These are phyloP conservation scores for Leccinum cinnamomeum DNA, from an alignment of 1,284 basidiomycete genomes.

Conservation along the genomic window DNA sequence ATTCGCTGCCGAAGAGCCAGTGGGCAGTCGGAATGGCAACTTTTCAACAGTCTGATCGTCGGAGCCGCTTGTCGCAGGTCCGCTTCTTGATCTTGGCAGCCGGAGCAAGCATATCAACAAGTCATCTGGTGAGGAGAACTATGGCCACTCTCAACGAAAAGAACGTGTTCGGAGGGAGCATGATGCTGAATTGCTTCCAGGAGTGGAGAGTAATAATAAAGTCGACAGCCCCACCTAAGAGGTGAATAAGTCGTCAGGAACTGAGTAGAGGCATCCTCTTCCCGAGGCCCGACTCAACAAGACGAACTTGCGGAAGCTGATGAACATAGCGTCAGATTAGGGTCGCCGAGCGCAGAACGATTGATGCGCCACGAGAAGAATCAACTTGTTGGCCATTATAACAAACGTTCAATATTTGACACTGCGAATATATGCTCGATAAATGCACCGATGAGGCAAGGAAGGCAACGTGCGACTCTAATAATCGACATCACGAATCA, in stretches of 20 bases:
- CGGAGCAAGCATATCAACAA: neutral
- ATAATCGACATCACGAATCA: constrained; percentile 19
- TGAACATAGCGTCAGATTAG: neutral
- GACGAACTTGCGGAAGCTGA: neutral
- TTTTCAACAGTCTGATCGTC: neutral
- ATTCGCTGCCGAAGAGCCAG: neutral
- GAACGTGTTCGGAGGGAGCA: neutral
- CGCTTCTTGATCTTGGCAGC: neutral
- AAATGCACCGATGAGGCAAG: constrained; percentile 12
- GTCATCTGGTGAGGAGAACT: neutral
- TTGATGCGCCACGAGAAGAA: neutral
- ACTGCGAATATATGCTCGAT: constrained; percentile 7
- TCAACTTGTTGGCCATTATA: constrained; percentile 4
- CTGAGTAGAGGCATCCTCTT: neutral
- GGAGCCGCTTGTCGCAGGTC: neutral
- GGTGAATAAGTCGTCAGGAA: neutral
- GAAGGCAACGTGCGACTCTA: neutral
- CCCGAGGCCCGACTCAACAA: neutral
- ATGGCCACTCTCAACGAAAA: neutral
- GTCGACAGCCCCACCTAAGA: neutral
- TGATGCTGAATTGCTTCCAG: neutral
- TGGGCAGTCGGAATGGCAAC: neutral
- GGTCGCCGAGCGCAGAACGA: too few relatives aligned
- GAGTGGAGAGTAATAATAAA: neutral
- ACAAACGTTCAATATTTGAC: constrained; percentile 3